Conservation (phyloP, 2,329 filamentous ascomycete genomes). For the Xylaria multiplex region DNA sequence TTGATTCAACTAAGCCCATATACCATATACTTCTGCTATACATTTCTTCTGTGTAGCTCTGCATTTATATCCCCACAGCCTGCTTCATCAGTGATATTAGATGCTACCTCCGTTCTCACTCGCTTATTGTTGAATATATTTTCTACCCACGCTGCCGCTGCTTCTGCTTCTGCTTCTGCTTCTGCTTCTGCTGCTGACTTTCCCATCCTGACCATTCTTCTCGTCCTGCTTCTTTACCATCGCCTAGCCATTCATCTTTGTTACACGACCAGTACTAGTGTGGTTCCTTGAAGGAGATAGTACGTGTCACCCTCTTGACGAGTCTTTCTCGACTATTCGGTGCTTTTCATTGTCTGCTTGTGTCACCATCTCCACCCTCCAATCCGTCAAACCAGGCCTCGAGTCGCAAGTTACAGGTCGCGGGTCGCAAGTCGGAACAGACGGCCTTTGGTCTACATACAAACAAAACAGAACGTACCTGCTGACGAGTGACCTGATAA, state of each 20-base stretch:
- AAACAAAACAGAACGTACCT: background rate
- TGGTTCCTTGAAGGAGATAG: constrained; percentile 8
- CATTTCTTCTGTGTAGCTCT: constrained; percentile 15
- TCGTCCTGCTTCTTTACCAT: constrained; percentile 14
- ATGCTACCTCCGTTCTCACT: constrained; percentile 10
- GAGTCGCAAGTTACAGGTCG: constrained; percentile 11
- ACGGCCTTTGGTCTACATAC: background rate
- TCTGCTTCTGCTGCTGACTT: constrained; percentile 23
- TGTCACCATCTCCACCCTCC: background rate
- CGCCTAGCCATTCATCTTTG: constrained; percentile 23
- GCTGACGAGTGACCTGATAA: background rate
- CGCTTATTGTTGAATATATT: constrained; percentile 31
- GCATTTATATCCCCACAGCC: constrained; percentile 31
- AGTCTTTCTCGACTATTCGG: constrained; percentile 14
- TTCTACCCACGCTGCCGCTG: constrained; percentile 27
- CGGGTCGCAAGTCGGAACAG: constrained; percentile 5
- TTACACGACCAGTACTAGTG: constrained; percentile 4
- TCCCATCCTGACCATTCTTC: constrained; percentile 18
- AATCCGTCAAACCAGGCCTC: background rate
- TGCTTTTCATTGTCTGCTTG: constrained; percentile 24
- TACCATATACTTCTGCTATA: background rate
- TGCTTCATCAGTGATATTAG: constrained; percentile 28
- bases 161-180: constrained; percentile 24
- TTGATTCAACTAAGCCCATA: constrained; percentile 10
- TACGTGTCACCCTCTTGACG: background rate